These are phyloP conservation scores for Macadamia tetraphylla DNA, from an alignment of 164 flowering plant genomes.

Conservation along the genomic window DNA sequence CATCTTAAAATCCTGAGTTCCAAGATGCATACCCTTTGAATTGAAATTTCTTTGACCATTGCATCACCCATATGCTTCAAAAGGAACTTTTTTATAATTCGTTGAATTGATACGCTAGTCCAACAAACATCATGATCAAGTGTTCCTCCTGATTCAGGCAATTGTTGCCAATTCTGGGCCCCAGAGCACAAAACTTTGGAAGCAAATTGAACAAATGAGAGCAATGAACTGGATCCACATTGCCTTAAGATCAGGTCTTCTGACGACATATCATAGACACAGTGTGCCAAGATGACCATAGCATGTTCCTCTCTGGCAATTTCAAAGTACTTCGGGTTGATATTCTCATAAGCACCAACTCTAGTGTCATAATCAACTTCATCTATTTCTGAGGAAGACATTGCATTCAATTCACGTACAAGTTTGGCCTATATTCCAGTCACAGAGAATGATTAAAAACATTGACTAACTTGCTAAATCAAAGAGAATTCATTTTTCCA, in stretches of 20 bases:
- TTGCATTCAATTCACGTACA: conserved; percentile 61
- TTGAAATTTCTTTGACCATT: conserved; percentile 44
- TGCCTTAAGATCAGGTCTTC: conserved; percentile 66
- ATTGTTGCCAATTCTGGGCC: conserved; percentile 12
- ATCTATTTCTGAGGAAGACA: conserved; percentile 53
- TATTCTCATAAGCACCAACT: conserved; percentile 59
- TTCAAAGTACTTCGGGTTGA: conserved; percentile 39
- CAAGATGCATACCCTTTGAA: conserved; percentile 51
- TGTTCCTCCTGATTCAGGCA: conserved; percentile 14
- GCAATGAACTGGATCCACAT: conserved; percentile 59
- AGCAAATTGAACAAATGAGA: conserved; percentile 62
- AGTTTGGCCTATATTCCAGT: conserved; percentile 56
- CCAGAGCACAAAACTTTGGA: conserved; percentile 30
- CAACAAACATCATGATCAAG: conserved; percentile 30
- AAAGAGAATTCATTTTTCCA: not conserved
- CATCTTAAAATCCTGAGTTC: not conserved
- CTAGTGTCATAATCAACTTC: conserved; percentile 68
- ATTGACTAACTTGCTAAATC: not conserved
- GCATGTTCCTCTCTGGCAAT: conserved; percentile 44
- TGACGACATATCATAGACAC: conserved; percentile 73
- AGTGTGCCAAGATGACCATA: conserved; percentile 64
- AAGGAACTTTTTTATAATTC: conserved; percentile 49
- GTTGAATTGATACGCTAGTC: conserved; percentile 43
- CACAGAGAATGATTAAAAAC: not conserved
- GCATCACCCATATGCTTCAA: conserved; percentile 71